Conservation (phyloP, 2,329 filamentous ascomycete species). For the Colletotrichum cuscutae region DNA sequence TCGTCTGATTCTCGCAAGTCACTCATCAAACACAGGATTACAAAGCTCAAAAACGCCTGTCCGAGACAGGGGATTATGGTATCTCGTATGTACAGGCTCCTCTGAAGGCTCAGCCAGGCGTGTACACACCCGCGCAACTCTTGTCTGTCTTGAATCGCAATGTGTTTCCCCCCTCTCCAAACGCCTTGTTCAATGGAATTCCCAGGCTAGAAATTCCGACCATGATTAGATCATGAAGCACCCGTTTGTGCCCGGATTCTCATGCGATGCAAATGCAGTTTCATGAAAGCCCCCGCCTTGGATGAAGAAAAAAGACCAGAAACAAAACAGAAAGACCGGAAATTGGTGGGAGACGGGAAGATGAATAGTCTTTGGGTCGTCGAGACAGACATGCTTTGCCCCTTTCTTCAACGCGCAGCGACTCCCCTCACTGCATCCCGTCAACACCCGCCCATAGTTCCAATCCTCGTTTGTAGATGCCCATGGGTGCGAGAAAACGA, state of each 20-base stretch:
- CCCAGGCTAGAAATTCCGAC: not conserved
- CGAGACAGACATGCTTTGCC: slow-evolving; percentile 15
- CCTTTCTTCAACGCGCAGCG: slow-evolving; percentile 9
- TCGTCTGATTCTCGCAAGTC: not conserved
- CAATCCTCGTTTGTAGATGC: slow-evolving; percentile 18
- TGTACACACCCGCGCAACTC: slow-evolving; percentile 1
- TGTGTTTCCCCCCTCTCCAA: not conserved
- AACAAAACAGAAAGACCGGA: slow-evolving; percentile 1
- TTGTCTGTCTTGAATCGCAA: not conserved
- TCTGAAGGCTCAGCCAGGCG: slow-evolving; percentile 8
- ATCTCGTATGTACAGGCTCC: slow-evolving; percentile 36
- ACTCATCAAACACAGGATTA: not conserved
- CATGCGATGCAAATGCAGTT: slow-evolving; percentile 34
- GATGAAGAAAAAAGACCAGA: not conserved
- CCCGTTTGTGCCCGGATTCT: not conserved
- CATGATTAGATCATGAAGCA: not conserved
- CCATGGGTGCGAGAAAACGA: slow-evolving; percentile 4
- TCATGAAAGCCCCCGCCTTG: slow-evolving; percentile 11
- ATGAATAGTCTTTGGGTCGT: slow-evolving; percentile 17
- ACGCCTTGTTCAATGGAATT: slow-evolving; percentile 23
- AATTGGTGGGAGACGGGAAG: not conserved
- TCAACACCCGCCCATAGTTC: slow-evolving; percentile 6
- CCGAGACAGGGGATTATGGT: slow-evolving; percentile 35
- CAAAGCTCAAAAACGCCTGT: slow-evolving; percentile 24
- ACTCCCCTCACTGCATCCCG: not conserved